These are phyloP conservation scores for Petunia hybrid DNA, from an alignment of 305 asterid genomes.

Conservation along the genomic window DNA sequence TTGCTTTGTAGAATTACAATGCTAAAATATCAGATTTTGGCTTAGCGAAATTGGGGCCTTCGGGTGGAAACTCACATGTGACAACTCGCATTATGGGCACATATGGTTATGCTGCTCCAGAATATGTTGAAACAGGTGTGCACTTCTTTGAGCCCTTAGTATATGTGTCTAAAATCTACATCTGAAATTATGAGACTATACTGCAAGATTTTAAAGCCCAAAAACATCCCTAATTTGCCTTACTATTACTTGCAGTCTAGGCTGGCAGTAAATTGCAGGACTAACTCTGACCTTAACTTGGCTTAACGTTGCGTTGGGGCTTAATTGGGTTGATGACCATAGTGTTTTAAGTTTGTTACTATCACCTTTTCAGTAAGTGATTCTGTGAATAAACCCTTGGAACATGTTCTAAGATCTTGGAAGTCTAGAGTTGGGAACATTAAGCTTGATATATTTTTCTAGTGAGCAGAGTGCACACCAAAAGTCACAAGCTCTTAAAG, in stretches of 20 bases:
- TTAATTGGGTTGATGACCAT: background rate
- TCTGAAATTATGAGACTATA: background rate
- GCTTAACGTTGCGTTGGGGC: background rate
- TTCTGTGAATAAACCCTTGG: background rate
- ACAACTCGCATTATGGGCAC: slow-evolving; percentile 97
- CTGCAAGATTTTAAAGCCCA: background rate
- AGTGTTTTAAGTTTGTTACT: background rate
- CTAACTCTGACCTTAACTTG: background rate
- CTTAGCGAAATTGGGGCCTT: slow-evolving; percentile 84
- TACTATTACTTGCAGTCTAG: background rate
- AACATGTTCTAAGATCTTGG: background rate
- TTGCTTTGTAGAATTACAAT: slow-evolving; percentile 69
- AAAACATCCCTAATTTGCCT: background rate
- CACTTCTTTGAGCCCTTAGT: background rate
- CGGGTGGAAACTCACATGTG: slow-evolving; percentile 80
- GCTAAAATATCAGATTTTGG: slow-evolving; percentile 96
- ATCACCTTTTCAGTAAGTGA: background rate
- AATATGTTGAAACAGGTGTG: slow-evolving; percentile 88
- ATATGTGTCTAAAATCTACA: background rate
- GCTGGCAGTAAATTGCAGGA: background rate
- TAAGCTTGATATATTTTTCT: too few relatives aligned
- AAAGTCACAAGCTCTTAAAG: background rate
- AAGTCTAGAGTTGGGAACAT: too few relatives aligned
- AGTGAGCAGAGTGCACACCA: background rate
- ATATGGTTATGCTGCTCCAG: slow-evolving; percentile 96